A percentile compares a stretch with the other conserved stretches of the same genome.
Conservation (phyloP, 2,329 filamentous ascomycete species). For the Neopestalotiopsis clavispora region DNA sequence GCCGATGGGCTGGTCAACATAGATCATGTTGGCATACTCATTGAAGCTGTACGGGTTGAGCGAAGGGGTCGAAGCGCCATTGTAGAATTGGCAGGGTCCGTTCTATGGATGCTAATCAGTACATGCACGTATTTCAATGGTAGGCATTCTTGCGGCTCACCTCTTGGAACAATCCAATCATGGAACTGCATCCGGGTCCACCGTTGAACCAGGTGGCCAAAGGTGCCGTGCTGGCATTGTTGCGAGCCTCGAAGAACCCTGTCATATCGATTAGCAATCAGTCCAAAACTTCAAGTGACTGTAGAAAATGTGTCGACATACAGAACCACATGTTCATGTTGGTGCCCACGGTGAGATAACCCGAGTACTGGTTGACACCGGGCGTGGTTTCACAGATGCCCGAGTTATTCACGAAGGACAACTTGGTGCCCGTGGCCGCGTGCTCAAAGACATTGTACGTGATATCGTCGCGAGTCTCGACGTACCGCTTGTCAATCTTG, state of each 20-base stretch:
- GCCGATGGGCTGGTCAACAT: slow-evolving; percentile 42
- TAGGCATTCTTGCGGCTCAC: not conserved
- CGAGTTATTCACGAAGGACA: slow-evolving; percentile 56
- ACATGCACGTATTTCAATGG: not conserved
- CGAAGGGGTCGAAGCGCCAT: slow-evolving; percentile 39
- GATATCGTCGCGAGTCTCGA: slow-evolving; percentile 24
- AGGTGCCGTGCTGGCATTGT: slow-evolving; percentile 35
- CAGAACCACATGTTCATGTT: slow-evolving; percentile 51
- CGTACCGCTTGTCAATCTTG: slow-evolving; percentile 22
- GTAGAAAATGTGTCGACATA: slow-evolving; percentile 24
- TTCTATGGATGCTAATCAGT: slow-evolving; percentile 24
- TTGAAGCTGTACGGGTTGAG: slow-evolving; percentile 51
- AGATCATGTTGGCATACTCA: slow-evolving; percentile 47
- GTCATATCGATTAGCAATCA: not conserved
- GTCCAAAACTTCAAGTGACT: not conserved
- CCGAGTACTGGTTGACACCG: slow-evolving; percentile 55
- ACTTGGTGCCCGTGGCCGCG: slow-evolving; percentile 45
- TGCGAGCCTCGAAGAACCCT: slow-evolving; percentile 42
- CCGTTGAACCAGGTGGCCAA: slow-evolving; percentile 44
- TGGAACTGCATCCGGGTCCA: slow-evolving; percentile 44
- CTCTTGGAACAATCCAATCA: slow-evolving; percentile 47
- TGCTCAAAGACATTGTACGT: slow-evolving; percentile 52
- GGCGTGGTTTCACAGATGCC: slow-evolving; percentile 56
- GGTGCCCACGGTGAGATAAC: slow-evolving; percentile 52
- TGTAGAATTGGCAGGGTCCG: slow-evolving; percentile 49